These are phyloP conservation scores for Vanderwaltozyma tropicalis DNA, from an alignment of 805 yeast species.

Conservation along the genomic window DNA sequence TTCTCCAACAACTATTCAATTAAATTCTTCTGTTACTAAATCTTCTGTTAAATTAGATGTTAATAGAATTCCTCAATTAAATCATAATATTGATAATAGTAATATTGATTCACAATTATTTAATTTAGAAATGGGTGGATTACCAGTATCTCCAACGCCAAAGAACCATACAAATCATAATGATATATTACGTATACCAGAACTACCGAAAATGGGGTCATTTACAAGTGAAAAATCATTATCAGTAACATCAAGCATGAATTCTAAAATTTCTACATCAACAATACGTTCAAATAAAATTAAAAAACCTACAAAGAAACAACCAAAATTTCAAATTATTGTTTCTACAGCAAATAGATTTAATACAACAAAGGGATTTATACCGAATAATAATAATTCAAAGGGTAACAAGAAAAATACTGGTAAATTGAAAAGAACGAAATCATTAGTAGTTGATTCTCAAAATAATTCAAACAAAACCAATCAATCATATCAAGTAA, in stretches of 20 bases:
- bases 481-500: neutral
- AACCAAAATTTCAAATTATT: constrained; percentile 28
- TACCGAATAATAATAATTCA: constrained; percentile 5
- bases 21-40: constrained; percentile 27
- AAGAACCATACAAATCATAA: constrained; percentile 8
- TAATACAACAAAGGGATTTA: constrained; percentile 8
- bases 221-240: constrained; percentile 19
- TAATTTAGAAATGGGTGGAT: constrained; percentile 8
- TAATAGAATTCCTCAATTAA: constrained; percentile 12
- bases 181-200: constrained; percentile 18
- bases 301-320: constrained; percentile 10
- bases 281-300: neutral
- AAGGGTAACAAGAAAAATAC: constrained; percentile 8
- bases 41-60: constrained; percentile 15
- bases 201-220: constrained; percentile 30
- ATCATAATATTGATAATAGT: constrained; percentile 3
- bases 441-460: constrained; percentile 15
- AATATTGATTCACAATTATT: constrained; percentile 15
- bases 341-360: constrained; percentile 27
- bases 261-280: neutral
- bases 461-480: constrained; percentile 1
- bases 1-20: constrained; percentile 29
- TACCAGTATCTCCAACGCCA: constrained; percentile 27
- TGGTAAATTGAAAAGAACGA: constrained; percentile 18
- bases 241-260: constrained; percentile 4